Evolutionary conservation across 805 yeast genomes (phyloP), one percentile per base, ranked within the genome.

Genomic region (Sugiyamaella lignohabitans): DNA sequence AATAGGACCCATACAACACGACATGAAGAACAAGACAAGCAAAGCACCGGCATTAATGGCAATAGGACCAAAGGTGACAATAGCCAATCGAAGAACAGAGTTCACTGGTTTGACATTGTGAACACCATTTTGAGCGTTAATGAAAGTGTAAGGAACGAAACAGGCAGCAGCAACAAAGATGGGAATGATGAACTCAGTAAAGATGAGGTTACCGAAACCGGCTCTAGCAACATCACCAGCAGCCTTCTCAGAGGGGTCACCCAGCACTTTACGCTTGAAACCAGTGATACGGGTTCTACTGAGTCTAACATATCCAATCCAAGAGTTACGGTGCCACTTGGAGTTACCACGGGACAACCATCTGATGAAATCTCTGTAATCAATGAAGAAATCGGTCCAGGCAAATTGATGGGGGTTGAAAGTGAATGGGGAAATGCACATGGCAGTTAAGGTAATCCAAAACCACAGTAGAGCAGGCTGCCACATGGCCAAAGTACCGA

Each of bases 1-100:
- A 63, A 91, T 59, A 58, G 99, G 98, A 66, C 99, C 99, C 23
- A 96, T 87, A 76, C 97, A 93, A 72, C 98, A 93, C 14, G 97
- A 85, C 68, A 89, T 64, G 59, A 79, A 87, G 59, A 85, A 74
- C 69, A 91, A 78, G 55, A 84, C 75, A 60, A 76, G 78, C 56
- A 89, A 71, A 29, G 80, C 83, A 75, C 96, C 98, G 67, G 87
- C 78, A 66, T 93, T 84, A 66, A 91, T 77, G 27, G 72, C 95
- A 65, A 93, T 84, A 53, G 99, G 99, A 46, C 84, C 98, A 59
- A 91, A 72, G 3, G 96, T 49, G 46, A 71, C 59, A 47, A 87
- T 65, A 2, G 74, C 59, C 24, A 91, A 63, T 48, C 97, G 72
- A 10, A 83, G 52, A 0, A 84, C 59, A 0, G 91, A 76, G 61